These are phyloP conservation scores for Gonapodya sp. DNA, from an alignment of 192 early-diverging fungal genomes.

Conservation along the genomic window DNA sequence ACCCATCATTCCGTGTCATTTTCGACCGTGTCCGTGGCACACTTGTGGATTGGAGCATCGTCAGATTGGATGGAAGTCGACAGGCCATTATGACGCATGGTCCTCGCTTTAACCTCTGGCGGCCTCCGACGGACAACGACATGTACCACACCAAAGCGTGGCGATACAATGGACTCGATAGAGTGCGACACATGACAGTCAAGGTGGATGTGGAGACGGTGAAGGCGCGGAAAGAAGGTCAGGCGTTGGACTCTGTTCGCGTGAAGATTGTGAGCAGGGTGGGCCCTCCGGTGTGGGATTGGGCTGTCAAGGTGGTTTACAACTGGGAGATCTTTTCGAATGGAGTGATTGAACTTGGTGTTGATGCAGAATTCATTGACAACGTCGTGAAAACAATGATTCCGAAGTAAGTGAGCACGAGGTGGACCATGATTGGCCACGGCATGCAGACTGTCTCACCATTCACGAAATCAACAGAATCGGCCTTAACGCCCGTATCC, in stretches of 20 bases:
- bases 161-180: neutral
- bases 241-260: neutral
- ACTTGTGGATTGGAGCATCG: neutral
- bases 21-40: neutral
- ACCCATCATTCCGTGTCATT: neutral
- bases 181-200: neutral
- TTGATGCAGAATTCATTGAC: neutral
- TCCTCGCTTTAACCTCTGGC: neutral
- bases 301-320: neutral
- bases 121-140: constrained; percentile 5
- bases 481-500: neutral
- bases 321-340: neutral
- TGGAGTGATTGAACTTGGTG: neutral
- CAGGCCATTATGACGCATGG: neutral
- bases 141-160: neutral
- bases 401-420: neutral
- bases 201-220: neutral
- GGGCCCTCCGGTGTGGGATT: neutral
- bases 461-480: no score
- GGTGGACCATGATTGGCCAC: no score
- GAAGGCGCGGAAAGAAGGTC: neutral
- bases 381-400: neutral
- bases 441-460: no score
- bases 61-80: no score
- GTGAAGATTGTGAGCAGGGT: neutral